Evolutionary conservation across 495 filamentous ascomycete species (phyloP), one percentile per base, ranked within the genome.

Genomic region (Symbiotaphrina buchneri): DNA sequence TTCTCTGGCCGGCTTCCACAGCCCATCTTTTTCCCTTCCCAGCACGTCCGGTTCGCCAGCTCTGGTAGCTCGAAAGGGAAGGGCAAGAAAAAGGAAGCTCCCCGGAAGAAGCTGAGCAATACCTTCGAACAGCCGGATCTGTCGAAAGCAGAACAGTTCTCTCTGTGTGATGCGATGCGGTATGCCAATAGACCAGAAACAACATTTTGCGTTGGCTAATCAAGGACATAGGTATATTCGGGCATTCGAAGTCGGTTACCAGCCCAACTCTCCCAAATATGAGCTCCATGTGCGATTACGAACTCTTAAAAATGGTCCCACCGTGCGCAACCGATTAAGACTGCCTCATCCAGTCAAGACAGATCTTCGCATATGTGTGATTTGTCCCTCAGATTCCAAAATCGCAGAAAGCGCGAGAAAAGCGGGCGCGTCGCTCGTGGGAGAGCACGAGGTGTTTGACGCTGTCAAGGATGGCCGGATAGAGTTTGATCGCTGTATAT

Each of bases 151-250:
- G 55, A 79, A 21, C 69, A 78, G 39, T 87, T 68, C 46, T 61
- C 78, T 4, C 62, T 97, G 7, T 77, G 76, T 40, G 87, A 97
- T 58, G 87, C 87, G 5, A 90, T 97, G 71, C 67, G 84, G 78
- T 85, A 64, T 28, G 64, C n/a, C n/a, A n/a, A n/a, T n/a, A n/a
- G n/a, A n/a, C n/a, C n/a, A n/a, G n/a, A n/a, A n/a, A n/a, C 4
- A 32, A 1, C 13, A 10, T n/a, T 2, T 32, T 17, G 29, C 7
- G 4, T 31, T 10, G 5, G 11, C 14, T 11, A 8, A 38, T 14
- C 28, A 38, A 31, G 1, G 17, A 8, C 25, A 21, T 39, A 93
- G 83, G 43, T 92, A 91, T 42, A 64, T 95, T 41, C 76, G 79
- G 33, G 87, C 87, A 22, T 66, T 73, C 37, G 87, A 97, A 63